Evolutionary conservation across 2,329 filamentous ascomycete species (phyloP), one percentile per base, ranked within the genome.

Genomic region (Fusarium tricinctum): DNA sequence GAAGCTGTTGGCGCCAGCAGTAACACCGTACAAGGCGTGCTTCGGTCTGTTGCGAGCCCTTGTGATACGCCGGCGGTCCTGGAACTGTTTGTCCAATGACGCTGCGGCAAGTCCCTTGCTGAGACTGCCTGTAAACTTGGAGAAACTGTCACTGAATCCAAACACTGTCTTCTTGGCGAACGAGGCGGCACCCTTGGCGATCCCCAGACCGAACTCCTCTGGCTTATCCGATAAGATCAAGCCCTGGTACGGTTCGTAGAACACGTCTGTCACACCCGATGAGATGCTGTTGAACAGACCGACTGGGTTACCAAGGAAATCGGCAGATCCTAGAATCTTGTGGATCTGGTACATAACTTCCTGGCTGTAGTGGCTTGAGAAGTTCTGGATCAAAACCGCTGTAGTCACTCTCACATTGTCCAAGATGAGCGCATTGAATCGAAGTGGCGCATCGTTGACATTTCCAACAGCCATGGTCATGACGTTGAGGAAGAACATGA

Each of bases 391-490:
- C 44, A 99, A 84, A 2, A 97, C 89, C 7, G 91, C 89, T 9
- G 94, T 90, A 0, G 96, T 97, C 7, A 99, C 92, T 28, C 96
- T 89, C 44, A 96, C 94, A 73, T 99, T 99, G 79, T 99, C 96
- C 23, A 99, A 82, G 82, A 99, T 92, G 23, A 99, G 83, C 1
- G 96, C 93, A 68, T 98, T 99, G 77, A 99, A 89, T 47, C 93
- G 90, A 53, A 99, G 90, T 0, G 96, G 97, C 8, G 96, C 96
- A 79, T 99, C 97, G 74, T 99, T 99, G 83, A 99, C 93, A 74
- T 99, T 99, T 68, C 96, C 96, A 74, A 99, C 96, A 15, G 96
- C 97, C 96, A 99, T 99, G 1, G 97, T 98, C 84, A 99, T 90
- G 71, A 98, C 93, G 76, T 99, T 98, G 78, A 98, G 90, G 77